Conservation (phyloP, 495 filamentous ascomycete genomes). For the Xylona heveae region DNA sequence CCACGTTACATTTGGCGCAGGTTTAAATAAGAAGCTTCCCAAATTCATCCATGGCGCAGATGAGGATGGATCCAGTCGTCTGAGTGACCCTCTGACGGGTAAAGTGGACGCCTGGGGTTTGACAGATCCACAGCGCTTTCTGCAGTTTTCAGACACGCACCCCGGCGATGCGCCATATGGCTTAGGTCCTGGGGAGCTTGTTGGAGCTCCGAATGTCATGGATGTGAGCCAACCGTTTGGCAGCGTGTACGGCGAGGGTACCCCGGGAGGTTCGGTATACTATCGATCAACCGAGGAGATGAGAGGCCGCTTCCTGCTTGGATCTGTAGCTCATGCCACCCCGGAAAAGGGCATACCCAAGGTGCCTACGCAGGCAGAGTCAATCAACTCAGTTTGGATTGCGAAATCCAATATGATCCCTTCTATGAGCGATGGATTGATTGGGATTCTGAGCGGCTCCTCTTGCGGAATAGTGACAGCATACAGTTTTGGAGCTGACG, state of each 20-base stretch:
- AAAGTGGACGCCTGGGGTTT: constrained; percentile 76
- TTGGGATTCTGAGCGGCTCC: constrained; percentile 70
- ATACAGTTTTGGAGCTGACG: constrained; percentile 53
- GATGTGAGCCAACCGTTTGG: constrained; percentile 73
- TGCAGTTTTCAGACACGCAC: constrained; percentile 54
- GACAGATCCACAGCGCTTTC: constrained; percentile 47
- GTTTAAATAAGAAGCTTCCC: constrained; percentile 43
- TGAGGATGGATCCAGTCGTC: constrained; percentile 47
- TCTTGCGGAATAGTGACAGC: constrained; percentile 69
- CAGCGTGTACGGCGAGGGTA: constrained; percentile 66
- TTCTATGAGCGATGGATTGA: constrained; percentile 47
- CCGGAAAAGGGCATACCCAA: constrained; percentile 49
- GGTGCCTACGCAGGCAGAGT: constrained; percentile 33
- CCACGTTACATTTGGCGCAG: constrained; percentile 43
- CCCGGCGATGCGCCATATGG: constrained; percentile 59
- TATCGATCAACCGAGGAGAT: constrained; percentile 55
- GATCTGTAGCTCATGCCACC: constrained; percentile 24
- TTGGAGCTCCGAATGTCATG: constrained; percentile 65
- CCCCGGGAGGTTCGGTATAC: constrained; percentile 56
- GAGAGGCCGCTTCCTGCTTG: constrained; percentile 50
- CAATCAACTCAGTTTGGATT: constrained; percentile 71
- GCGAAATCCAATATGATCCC: constrained; percentile 58
- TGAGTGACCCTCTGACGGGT: constrained; percentile 51
- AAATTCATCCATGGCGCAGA: constrained; percentile 63
- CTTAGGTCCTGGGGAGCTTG: constrained; percentile 49